A percentile compares a stretch with the other conserved stretches of the same genome.
phyloP scores from a whole-genome alignment of 1,139 yeast genomes.

The Candida tropicalis region DNA sequence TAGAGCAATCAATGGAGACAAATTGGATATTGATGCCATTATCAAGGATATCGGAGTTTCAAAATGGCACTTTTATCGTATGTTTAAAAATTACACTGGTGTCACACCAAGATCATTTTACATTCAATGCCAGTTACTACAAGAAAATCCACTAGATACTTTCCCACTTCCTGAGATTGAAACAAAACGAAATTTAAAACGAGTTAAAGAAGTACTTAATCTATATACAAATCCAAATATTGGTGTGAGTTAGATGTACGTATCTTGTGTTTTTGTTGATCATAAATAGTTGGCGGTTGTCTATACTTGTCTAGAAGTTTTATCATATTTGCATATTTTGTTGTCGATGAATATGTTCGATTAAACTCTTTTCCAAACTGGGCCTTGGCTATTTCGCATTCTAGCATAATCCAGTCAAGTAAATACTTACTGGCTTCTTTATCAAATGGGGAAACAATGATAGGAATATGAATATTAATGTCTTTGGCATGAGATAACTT shows the following conservation, averaged over 20 bases:
- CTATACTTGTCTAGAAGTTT: conserved; percentile 24
- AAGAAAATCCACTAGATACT: conserved; percentile 11
- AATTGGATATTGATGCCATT: conserved; percentile 12
- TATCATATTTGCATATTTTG: conserved; percentile 28
- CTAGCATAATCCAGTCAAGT: conserved; percentile 54
- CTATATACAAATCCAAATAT: conserved; percentile 41
- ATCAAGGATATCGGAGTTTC: conserved; percentile 20
- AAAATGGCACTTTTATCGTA: conserved; percentile 28
- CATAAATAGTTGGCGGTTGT: conserved; percentile 34
- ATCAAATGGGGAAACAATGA: conserved; percentile 58
- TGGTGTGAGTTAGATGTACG: conserved; percentile 14
- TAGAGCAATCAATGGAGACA: conserved; percentile 9
- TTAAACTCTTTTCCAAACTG: conserved; percentile 38
- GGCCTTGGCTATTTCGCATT: conserved; percentile 47
- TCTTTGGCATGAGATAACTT: conserved; percentile 54
- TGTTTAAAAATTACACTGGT: conserved; percentile 25
- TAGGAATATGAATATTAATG: conserved; percentile 51
- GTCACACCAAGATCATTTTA: conserved; percentile 23
- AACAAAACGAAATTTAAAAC: conserved; percentile 14
- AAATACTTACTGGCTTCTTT: conserved; percentile 44
- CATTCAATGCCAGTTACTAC: conserved; percentile 13
- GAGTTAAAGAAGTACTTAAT: conserved; percentile 19
- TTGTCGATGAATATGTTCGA: conserved; percentile 22
- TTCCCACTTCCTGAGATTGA: conserved; percentile 13
- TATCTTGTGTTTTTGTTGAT: conserved; percentile 38